Evolutionary conservation across 164 flowering plant genomes (phyloP).

Genomic region (Magnolia changhungtana): DNA sequence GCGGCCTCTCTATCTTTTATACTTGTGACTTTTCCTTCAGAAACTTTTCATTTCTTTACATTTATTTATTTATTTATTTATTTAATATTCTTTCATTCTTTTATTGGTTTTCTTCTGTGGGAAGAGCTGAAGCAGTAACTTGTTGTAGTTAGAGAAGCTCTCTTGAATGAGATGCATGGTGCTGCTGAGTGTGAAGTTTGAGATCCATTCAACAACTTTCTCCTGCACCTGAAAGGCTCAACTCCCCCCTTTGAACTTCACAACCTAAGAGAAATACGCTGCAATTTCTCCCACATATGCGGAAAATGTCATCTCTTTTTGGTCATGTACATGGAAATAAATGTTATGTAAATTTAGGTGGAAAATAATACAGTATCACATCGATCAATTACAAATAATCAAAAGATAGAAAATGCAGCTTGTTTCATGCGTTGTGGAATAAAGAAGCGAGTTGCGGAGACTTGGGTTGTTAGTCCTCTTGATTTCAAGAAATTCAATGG

Average conservation of each 20-base stretch:
- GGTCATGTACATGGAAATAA: slow-evolving; percentile 14
- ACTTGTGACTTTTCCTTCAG: neutral
- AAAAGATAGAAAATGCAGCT: too few species aligned
- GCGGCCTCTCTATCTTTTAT: neutral
- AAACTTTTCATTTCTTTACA: neutral
- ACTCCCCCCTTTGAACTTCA: neutral
- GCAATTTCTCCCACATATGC: slow-evolving; percentile 1
- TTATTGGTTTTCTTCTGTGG: neutral
- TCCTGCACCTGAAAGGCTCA: neutral
- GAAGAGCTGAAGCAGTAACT: neutral
- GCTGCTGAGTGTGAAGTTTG: neutral
- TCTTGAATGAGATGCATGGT: neutral
- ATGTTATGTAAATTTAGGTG: slow-evolving; percentile 5
- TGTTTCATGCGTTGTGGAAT: too few species aligned
- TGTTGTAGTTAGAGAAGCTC: neutral
- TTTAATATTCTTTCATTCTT: too few species aligned
- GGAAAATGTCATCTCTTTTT: neutral
- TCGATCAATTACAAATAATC: neutral
- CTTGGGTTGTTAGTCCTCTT: too few species aligned
- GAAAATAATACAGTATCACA: neutral
- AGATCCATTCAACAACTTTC: neutral
- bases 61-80: neutral
- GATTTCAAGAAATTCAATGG: too few species aligned
- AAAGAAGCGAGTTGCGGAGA: too few species aligned
- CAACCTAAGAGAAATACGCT: neutral